phyloP scores from a whole-genome alignment of 805 yeast genomes.

The Candida alai region DNA sequence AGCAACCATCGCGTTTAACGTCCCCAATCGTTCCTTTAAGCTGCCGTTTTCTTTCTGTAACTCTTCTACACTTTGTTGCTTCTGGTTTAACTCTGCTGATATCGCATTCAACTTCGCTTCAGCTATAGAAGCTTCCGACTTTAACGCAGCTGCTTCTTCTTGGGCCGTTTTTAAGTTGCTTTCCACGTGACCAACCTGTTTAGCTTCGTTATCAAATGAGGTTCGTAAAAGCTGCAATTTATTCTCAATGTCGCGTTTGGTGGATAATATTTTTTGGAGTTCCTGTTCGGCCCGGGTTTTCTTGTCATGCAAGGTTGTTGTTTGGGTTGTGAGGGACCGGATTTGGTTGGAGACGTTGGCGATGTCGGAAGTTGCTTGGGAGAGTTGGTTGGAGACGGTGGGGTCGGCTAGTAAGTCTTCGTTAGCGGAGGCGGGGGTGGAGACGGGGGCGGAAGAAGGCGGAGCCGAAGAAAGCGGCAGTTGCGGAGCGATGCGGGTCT shows the following conservation, averaged over 20 bases:
- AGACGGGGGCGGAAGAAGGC: constrained; percentile 10
- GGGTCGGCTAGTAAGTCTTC: constrained; percentile 56
- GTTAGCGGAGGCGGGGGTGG: constrained; percentile 15
- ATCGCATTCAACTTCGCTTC: constrained; percentile 77
- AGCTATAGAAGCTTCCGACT: constrained; percentile 67
- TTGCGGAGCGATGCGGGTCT: constrained; percentile 5
- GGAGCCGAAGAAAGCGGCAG: constrained; percentile 11
- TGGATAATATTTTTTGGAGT: constrained; percentile 58
- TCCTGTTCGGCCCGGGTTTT: constrained; percentile 75
- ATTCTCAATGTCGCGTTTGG: constrained; percentile 69
- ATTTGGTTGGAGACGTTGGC: constrained; percentile 86
- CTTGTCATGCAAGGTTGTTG: constrained; percentile 64
- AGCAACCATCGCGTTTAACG: constrained; percentile 61
- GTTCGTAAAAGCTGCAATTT: constrained; percentile 64
- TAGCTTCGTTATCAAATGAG: constrained; percentile 74
- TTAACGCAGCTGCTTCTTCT: constrained; percentile 63
- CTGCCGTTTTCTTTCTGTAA: constrained; percentile 65
- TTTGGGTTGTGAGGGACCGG: constrained; percentile 71
- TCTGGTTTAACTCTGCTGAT: constrained; percentile 57
- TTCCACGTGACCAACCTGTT: constrained; percentile 72
- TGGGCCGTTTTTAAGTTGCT: constrained; percentile 53
- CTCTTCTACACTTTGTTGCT: constrained; percentile 57
- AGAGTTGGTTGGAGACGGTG: constrained; percentile 62
- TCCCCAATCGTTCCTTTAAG: constrained; percentile 65
- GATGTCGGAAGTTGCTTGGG: constrained; percentile 78